phyloP scores from a whole-genome alignment of 2,329 filamentous ascomycete species.

The Neofusicoccum laricinum region DNA sequence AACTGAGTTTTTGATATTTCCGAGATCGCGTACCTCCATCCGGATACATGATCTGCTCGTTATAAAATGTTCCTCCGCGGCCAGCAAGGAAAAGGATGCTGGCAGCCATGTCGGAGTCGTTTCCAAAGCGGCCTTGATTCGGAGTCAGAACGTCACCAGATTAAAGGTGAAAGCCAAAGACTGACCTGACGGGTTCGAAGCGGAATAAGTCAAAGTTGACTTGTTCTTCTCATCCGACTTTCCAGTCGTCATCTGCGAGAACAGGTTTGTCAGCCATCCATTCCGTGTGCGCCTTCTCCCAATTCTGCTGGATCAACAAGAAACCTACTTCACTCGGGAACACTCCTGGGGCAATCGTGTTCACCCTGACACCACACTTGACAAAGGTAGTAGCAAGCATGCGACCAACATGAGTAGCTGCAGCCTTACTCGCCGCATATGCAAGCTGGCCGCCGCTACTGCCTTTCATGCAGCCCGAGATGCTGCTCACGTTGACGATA shows the following conservation, averaged over 20 bases:
- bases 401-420: conserved; percentile 43
- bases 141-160: background rate
- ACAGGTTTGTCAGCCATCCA: background rate
- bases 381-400: conserved; percentile 47
- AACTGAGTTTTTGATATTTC: background rate
- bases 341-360: conserved; percentile 44
- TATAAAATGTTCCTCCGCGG: conserved; percentile 51
- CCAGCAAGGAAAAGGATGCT: conserved; percentile 52
- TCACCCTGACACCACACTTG: conserved; percentile 43
- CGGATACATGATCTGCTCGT: conserved; percentile 53
- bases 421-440: conserved; percentile 52
- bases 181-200: conserved; percentile 38
- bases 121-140: conserved; percentile 31
- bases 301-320: conserved; percentile 15
- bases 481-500: conserved; percentile 55
- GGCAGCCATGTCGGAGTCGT: conserved; percentile 52
- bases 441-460: conserved; percentile 51
- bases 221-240: conserved; percentile 47
- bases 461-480: conserved; percentile 52
- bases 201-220: conserved; percentile 39
- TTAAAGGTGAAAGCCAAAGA: background rate
- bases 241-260: conserved; percentile 47
- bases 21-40: conserved; percentile 37
- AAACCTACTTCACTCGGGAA: conserved; percentile 37
- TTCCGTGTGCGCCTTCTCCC: background rate